Evolutionary conservation across 441 rosid genomes (phyloP).

Genomic region (Gossypium laxum): DNA sequence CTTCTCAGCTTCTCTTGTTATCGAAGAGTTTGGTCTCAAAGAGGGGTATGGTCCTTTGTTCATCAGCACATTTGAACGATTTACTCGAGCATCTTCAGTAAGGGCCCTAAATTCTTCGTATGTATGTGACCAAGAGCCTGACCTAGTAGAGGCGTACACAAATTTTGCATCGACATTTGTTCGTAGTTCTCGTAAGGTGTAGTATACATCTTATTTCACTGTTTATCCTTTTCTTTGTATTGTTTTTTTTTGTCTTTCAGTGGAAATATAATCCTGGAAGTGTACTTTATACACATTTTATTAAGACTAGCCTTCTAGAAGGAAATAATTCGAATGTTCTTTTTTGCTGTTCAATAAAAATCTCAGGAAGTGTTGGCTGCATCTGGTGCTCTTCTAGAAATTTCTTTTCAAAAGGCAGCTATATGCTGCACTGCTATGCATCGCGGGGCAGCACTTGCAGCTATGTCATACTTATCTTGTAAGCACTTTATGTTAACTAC

Average conservation of each 20-base stretch:
- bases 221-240: not conserved
- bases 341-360: slow-evolving; percentile 14
- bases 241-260: not conserved
- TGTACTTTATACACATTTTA: not conserved
- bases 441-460: slow-evolving; percentile 90
- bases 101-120: slow-evolving; percentile 84
- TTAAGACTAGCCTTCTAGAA: not conserved
- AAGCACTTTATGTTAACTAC: slow-evolving; percentile 18
- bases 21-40: slow-evolving; percentile 83
- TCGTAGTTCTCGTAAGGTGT: slow-evolving; percentile 73
- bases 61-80: slow-evolving; percentile 70
- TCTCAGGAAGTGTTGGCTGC: slow-evolving; percentile 70
- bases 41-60: slow-evolving; percentile 77
- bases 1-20: slow-evolving; percentile 64
- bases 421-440: slow-evolving; percentile 98
- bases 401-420: slow-evolving; percentile 92
- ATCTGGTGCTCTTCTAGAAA: slow-evolving; percentile 70
- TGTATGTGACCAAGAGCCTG: slow-evolving; percentile 97
- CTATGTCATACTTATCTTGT: slow-evolving; percentile 91
- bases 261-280: not conserved
- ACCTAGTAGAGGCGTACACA: slow-evolving; percentile 88
- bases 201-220: slow-evolving; percentile 13
- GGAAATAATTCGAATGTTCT: slow-evolving; percentile 15
- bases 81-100: slow-evolving; percentile 72
- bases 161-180: slow-evolving; percentile 74